These are phyloP conservation scores for Cicer cuneatum DNA, from an alignment of 306 rosid genomes.

Conservation along the genomic window DNA sequence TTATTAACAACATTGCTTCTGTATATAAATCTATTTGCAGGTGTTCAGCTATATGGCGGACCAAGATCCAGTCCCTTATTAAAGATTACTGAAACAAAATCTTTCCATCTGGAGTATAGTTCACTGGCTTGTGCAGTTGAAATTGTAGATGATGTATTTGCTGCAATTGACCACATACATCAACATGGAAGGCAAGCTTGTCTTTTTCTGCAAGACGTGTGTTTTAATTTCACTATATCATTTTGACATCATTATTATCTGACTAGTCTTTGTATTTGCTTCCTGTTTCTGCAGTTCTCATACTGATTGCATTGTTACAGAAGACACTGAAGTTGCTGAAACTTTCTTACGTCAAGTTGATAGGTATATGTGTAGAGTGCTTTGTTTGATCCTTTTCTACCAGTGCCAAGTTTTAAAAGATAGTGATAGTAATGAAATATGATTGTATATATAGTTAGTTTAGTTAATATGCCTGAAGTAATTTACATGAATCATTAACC, in stretches of 20 bases:
- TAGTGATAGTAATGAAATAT: slow-evolving; percentile 5
- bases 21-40: slow-evolving; percentile 52
- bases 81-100: slow-evolving; percentile 58
- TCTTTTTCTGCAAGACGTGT: slow-evolving; percentile 17
- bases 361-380: slow-evolving; percentile 61
- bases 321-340: slow-evolving; percentile 71
- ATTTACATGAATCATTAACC: slow-evolving; percentile 10
- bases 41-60: slow-evolving; percentile 81
- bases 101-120: slow-evolving; percentile 74
- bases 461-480: slow-evolving; percentile 19
- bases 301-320: slow-evolving; percentile 81
- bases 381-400: slow-evolving; percentile 18
- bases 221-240: background rate
- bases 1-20: background rate
- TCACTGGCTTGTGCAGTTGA: slow-evolving; percentile 80
- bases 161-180: slow-evolving; percentile 84
- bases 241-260: background rate
- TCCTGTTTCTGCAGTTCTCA: slow-evolving; percentile 65
- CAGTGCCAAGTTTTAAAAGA: background rate
- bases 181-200: slow-evolving; percentile 72
- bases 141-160: slow-evolving; percentile 77
- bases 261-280: slow-evolving; percentile 11
- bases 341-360: slow-evolving; percentile 72
- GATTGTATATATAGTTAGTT: background rate
- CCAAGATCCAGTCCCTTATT: slow-evolving; percentile 65